Conservation (phyloP, 2,329 filamentous ascomycete species). For the Epichloe elymi region DNA sequence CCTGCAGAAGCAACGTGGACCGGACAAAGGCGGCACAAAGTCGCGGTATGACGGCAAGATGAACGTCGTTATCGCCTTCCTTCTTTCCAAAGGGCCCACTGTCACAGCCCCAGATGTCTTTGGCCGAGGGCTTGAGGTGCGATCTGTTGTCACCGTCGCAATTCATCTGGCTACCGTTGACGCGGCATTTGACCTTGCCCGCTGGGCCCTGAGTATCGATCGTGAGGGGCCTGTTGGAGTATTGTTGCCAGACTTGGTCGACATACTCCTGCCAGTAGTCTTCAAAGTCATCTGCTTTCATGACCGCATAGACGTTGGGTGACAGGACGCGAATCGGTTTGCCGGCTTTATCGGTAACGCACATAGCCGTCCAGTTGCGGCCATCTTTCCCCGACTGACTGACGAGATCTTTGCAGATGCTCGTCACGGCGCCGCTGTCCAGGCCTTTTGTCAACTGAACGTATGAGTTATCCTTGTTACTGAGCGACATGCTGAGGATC, state of each 20-base stretch:
- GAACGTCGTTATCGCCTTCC: slow-evolving; percentile 24
- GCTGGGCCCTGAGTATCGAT: slow-evolving; percentile 29
- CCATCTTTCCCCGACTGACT: slow-evolving; percentile 25
- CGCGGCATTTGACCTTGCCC: slow-evolving; percentile 27
- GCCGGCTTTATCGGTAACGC: slow-evolving; percentile 23
- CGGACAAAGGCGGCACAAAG: slow-evolving; percentile 39
- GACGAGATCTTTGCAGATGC: slow-evolving; percentile 28
- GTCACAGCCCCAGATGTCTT: slow-evolving; percentile 39
- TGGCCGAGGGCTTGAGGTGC: slow-evolving; percentile 28
- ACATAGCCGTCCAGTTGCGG: slow-evolving; percentile 31
- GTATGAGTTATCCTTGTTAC: slow-evolving; percentile 19
- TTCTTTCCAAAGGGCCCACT: slow-evolving; percentile 30
- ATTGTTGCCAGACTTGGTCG: slow-evolving; percentile 32
- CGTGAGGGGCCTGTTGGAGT: slow-evolving; percentile 22
- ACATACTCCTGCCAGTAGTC: slow-evolving; percentile 33
- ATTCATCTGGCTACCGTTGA: slow-evolving; percentile 20
- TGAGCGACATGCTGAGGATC: slow-evolving; percentile 35
- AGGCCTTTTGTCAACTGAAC: slow-evolving; percentile 29
- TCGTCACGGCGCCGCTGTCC: slow-evolving; percentile 18
- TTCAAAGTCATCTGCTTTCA: slow-evolving; percentile 22
- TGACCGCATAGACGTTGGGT: slow-evolving; percentile 26
- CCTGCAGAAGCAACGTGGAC: slow-evolving; percentile 30
- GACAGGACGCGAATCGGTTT: slow-evolving; percentile 30
- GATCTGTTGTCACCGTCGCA: slow-evolving; percentile 29
- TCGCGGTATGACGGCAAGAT: slow-evolving; percentile 30